phyloP scores from a whole-genome alignment of 1,284 basidiomycete species.

The Fomitopsis betulina region DNA sequence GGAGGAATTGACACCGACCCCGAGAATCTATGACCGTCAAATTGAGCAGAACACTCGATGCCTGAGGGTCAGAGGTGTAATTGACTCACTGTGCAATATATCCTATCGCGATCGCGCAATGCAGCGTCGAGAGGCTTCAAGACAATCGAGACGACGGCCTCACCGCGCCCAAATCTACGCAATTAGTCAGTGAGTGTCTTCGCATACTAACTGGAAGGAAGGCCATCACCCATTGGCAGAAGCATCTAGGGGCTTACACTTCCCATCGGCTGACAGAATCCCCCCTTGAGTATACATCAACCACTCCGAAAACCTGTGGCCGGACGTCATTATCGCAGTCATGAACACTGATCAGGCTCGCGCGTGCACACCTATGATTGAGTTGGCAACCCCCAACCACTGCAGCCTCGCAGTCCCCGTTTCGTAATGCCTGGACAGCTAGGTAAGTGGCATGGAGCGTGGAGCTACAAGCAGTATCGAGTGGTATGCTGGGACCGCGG shows the following conservation, averaged over 20 bases:
- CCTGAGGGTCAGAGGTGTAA: too few relatives aligned
- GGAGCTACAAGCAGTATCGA: conserved; percentile 49
- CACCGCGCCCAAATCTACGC: conserved; percentile 21
- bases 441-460: conserved; percentile 42
- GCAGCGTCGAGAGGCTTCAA: conserved; percentile 23
- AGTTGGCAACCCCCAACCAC: conserved; percentile 41
- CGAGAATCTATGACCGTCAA: conserved; percentile 29
- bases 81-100: conserved; percentile 23
- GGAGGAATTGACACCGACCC: conserved; percentile 34
- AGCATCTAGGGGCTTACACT: conserved; percentile 46
- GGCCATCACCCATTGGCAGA: conserved; percentile 37
- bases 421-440: conserved; percentile 37
- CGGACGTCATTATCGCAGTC: not conserved
- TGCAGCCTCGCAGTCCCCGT: conserved; percentile 44
- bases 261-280: conserved; percentile 39
- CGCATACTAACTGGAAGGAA: too few relatives aligned
- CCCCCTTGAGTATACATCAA: conserved; percentile 29
- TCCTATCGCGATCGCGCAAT: conserved; percentile 22
- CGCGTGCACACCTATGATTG: conserved; percentile 18
- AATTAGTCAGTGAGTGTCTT: not conserved
- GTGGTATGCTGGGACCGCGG: conserved; percentile 39
- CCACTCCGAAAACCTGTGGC: conserved; percentile 17
- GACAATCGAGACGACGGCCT: conserved; percentile 22
- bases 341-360: not conserved
- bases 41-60: not conserved